Evolutionary conservation across 176 grass and related monocot genomes (phyloP).

Genomic region (Tillandsia leiboldiana): DNA sequence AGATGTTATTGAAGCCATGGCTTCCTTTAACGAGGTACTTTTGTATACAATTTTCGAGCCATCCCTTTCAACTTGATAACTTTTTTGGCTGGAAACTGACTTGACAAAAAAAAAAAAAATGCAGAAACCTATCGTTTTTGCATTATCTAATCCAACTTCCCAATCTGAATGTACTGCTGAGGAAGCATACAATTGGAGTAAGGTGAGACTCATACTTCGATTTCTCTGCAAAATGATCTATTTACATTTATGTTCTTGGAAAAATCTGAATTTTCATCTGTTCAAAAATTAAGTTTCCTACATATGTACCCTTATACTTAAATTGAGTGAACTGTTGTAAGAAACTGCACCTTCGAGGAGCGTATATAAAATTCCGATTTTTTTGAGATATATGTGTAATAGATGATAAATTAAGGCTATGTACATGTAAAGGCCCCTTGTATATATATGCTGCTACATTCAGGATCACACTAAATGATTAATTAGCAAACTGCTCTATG

Average conservation of each 20-base stretch:
- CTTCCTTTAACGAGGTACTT: constrained; percentile 75
- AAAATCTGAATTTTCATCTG: too few species aligned
- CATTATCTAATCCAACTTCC: constrained; percentile 87
- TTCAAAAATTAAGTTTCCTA: too few species aligned
- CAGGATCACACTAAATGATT: background rate
- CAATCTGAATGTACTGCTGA: constrained; percentile 94
- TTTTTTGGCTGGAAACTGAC: constrained; percentile 5
- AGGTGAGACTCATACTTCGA: constrained; percentile 33
- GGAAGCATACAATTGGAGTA: constrained; percentile 77
- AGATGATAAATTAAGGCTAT: background rate
- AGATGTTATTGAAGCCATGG: constrained; percentile 83
- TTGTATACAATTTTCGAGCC: background rate
- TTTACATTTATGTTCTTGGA: too few species aligned
- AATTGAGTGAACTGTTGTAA: too few species aligned
- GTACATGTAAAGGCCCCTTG: background rate
- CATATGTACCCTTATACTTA: background rate
- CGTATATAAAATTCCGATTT: too few species aligned
- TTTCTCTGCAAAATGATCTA: background rate
- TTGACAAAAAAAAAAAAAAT: constrained; percentile 1
- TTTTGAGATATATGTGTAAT: too few species aligned
- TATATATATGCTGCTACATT: background rate
- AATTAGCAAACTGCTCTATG: background rate
- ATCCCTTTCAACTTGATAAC: constrained; percentile 12
- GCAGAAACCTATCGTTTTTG: constrained; percentile 80
- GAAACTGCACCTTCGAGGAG: too few species aligned